Evolutionary conservation across 345 rosid species (phyloP), one percentile per base, ranked within the genome.

Genomic region (Nasturtium officinale): DNA sequence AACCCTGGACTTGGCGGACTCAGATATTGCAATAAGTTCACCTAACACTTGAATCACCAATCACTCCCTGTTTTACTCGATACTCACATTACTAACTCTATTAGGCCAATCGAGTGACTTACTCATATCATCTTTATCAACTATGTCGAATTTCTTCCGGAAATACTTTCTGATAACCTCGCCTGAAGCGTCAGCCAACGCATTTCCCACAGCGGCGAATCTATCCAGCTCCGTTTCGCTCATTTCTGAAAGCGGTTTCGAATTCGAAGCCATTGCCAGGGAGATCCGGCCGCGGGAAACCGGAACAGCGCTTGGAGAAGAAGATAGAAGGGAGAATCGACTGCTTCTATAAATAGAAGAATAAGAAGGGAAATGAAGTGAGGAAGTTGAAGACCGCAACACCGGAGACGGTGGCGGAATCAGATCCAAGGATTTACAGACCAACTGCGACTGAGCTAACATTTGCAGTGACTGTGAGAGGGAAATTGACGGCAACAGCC

Each of bases 51-150:
- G 29, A 71, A 12, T 37, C 75, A 71, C 59, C 48, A 57, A 20
- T 68, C 42, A 28, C 9, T 55, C 48, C 38, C 5, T 30, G 12
- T 56, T 21, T 30, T 18, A 57, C 33, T 45, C 57, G 35, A 33
- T 68, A 16, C 28, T 20, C 30, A 28, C 26, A 68, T 23, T 1
- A 23, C 25, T n/a, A 16, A 43, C 21, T 12, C 28, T 40, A 54
- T 23, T 23, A 23, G 25, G 1, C 1, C 17, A 29, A 30, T 20
- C 5, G 37, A 28, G 25, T 23, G 32, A 80, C 96, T 74, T 66
- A 91, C 96, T 91, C 83, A 74, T 60, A 67, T 94, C 98, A 29
- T 80, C 90, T 77, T 94, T 94, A 2, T 94, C 96, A 21, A 94
- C 78, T 29, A 94, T 87, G 29, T 94, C 96, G 63, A 94, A 81